Conservation (phyloP, 208 protist genomes). For the Leishmania martiniquensis region DNA sequence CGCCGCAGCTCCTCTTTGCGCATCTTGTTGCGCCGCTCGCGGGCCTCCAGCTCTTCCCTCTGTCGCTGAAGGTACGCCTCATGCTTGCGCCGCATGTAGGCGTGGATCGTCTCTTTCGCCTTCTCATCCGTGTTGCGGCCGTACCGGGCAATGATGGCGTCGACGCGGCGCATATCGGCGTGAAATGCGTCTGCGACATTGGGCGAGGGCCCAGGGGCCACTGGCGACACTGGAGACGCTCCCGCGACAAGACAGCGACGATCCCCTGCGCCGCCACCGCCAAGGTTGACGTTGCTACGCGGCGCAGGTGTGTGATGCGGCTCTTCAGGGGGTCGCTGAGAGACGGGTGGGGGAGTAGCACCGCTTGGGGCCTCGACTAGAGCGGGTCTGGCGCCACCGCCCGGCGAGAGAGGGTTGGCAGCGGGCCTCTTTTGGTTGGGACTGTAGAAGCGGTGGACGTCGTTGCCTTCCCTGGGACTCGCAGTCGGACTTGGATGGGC, state of each 20-base stretch:
- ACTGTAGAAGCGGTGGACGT: conserved; percentile 25
- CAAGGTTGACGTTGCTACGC: conserved; percentile 27
- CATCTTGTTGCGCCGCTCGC: conserved; percentile 55
- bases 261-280: conserved; percentile 15
- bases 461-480: conserved; percentile 14
- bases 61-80: conserved; percentile 81
- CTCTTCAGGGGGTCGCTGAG: conserved; percentile 14
- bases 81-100: conserved; percentile 89
- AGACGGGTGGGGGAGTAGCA: conserved; percentile 1
- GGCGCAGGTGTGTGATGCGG: conserved; percentile 14
- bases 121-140: conserved; percentile 65
- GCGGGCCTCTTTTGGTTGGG: conserved; percentile 6
- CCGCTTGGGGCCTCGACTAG: background rate
- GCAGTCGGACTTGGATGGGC: background rate
- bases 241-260: background rate
- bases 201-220: conserved; percentile 1
- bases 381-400: conserved; percentile 5
- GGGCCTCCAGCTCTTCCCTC: conserved; percentile 53
- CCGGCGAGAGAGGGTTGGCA: conserved; percentile 21
- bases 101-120: conserved; percentile 86
- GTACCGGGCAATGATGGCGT: conserved; percentile 85
- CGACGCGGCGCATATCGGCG: conserved; percentile 75
- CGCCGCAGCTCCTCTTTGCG: conserved; percentile 65
- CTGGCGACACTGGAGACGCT: background rate
- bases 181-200: conserved; percentile 35